A percentile compares a stretch with the other conserved stretches of the same genome.
Conservation (phyloP, 2,329 filamentous ascomycete species). For the Cercospora brassicicola region DNA sequence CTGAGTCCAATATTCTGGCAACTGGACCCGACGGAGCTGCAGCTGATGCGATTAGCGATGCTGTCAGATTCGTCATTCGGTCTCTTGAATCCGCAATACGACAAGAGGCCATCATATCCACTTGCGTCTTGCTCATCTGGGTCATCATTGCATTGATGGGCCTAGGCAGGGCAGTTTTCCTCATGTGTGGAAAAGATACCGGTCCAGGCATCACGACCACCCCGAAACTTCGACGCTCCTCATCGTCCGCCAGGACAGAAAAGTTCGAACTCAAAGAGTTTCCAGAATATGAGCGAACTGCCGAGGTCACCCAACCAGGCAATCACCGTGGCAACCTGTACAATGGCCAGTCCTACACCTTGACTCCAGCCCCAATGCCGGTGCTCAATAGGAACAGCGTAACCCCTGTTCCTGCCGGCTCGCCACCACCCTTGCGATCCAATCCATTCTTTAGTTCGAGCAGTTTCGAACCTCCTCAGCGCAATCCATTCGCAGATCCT, state of each 20-base stretch:
- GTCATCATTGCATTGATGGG: slow-evolving; percentile 74
- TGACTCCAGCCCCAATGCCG: slow-evolving; percentile 47
- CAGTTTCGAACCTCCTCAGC: slow-evolving; percentile 29
- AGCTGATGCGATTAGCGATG: slow-evolving; percentile 76
- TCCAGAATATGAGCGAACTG: slow-evolving; percentile 44
- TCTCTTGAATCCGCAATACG: slow-evolving; percentile 68
- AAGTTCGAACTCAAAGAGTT: slow-evolving; percentile 32
- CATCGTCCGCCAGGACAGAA: slow-evolving; percentile 9
- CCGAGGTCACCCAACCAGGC: slow-evolving; percentile 34
- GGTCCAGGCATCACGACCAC: slow-evolving; percentile 23
- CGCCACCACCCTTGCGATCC: slow-evolving; percentile 37
- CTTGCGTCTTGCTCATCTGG: slow-evolving; percentile 72
- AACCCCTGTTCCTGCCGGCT: slow-evolving; percentile 36
- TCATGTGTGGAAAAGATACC: slow-evolving; percentile 52
- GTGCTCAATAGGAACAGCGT: slow-evolving; percentile 41
- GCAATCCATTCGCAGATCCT: slow-evolving; percentile 46
- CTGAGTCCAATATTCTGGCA: slow-evolving; percentile 72
- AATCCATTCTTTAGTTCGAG: slow-evolving; percentile 35
- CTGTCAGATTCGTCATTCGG: slow-evolving; percentile 68
- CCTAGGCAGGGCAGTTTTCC: slow-evolving; percentile 64
- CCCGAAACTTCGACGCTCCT: slow-evolving; percentile 14
- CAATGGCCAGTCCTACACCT: slow-evolving; percentile 48
- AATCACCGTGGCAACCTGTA: slow-evolving; percentile 47
- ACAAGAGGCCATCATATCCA: slow-evolving; percentile 77
- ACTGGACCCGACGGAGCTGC: slow-evolving; percentile 67